Evolutionary conservation across 306 rosid species (phyloP).

Genomic region (Crataegus laevigata): DNA sequence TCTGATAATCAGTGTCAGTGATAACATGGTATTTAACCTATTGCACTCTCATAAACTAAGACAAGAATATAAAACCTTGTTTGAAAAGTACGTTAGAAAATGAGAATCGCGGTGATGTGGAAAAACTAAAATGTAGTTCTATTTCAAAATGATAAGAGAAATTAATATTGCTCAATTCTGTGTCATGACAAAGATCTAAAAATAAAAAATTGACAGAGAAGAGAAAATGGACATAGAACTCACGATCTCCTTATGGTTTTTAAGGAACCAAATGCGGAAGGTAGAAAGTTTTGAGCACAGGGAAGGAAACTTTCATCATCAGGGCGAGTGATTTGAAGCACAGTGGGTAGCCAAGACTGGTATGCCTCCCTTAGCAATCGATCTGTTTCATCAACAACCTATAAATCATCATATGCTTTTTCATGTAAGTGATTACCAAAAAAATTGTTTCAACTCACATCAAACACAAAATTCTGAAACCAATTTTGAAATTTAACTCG

Average conservation of each 20-base stretch:
- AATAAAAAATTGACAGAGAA: slow-evolving; percentile 6
- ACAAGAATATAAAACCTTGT: background rate
- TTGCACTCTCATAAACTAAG: background rate
- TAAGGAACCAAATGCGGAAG: slow-evolving; percentile 41
- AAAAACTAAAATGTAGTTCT: background rate
- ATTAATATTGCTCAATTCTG: background rate
- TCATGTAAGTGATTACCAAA: background rate
- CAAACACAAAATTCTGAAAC: background rate
- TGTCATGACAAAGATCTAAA: background rate
- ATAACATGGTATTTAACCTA: background rate
- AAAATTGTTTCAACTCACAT: background rate
- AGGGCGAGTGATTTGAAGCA: slow-evolving; percentile 46
- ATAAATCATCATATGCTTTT: slow-evolving; percentile 22
- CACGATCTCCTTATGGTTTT: slow-evolving; percentile 76
- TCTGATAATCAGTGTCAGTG: background rate
- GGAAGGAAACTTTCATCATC: slow-evolving; percentile 38
- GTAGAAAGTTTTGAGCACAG: slow-evolving; percentile 31
- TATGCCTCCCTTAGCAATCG: slow-evolving; percentile 83
- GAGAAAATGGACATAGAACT: slow-evolving; percentile 30
- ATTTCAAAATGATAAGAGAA: background rate
- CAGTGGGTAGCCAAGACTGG: slow-evolving; percentile 88
- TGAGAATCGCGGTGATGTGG: no score
- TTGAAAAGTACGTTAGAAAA: background rate
- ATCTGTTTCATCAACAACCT: slow-evolving; percentile 97
- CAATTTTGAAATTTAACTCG: background rate